Evolutionary conservation across 495 filamentous ascomycete species (phyloP).

Genomic region (Aspergillus cavernicola): DNA sequence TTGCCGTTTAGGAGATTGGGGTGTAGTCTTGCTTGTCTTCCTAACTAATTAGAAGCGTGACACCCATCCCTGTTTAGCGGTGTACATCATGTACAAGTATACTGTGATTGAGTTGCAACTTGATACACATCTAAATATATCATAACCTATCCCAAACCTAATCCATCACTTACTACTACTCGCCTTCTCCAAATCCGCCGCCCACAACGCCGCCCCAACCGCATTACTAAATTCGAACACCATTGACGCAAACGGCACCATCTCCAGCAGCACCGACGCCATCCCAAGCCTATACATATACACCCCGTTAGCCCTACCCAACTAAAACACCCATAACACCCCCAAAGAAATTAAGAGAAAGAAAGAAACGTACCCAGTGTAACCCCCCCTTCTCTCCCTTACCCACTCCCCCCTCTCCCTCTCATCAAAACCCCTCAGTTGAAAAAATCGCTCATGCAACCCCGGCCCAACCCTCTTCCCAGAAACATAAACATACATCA

Average conservation of each 20-base stretch:
- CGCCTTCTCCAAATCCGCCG: conserved; percentile 77
- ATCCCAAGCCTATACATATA: conserved; percentile 65
- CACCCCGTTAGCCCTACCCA: conserved; percentile 5
- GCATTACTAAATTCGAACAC: conserved; percentile 88
- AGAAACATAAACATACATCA: conserved; percentile 72
- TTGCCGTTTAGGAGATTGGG: conserved; percentile 62
- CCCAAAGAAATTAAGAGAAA: neutral
- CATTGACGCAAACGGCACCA: conserved; percentile 78
- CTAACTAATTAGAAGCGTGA: conserved; percentile 17
- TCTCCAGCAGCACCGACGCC: conserved; percentile 71
- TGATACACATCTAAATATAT: too few relatives aligned
- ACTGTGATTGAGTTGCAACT: too few relatives aligned
- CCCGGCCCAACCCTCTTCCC: conserved; percentile 54
- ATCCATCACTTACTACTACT: conserved; percentile 11
- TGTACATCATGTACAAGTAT: neutral
- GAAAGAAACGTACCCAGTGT: conserved; percentile 65
- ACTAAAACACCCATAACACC: too few relatives aligned
- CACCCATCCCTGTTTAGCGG: too few relatives aligned
- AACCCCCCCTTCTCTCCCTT: conserved; percentile 56
- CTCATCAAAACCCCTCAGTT: conserved; percentile 76
- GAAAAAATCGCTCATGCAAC: conserved; percentile 70
- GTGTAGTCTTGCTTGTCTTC: conserved; percentile 66
- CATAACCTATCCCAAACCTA: too few relatives aligned
- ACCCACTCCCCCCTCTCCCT: conserved; percentile 62
- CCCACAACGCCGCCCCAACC: conserved; percentile 91